Conservation (phyloP, 2,329 filamentous ascomycete species). For the Hymenoscyphus repandus region DNA sequence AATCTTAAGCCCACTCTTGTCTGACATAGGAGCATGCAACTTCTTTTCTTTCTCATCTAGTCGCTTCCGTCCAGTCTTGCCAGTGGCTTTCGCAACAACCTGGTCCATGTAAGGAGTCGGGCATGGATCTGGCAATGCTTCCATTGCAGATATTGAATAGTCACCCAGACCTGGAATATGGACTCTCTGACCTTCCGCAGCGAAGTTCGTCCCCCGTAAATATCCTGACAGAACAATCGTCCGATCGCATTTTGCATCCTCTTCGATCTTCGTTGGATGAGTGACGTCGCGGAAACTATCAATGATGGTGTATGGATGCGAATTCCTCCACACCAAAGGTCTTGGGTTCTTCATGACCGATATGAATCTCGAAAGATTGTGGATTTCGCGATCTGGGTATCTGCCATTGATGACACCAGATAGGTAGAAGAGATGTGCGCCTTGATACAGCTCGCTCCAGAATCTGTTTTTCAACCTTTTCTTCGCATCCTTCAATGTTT, state of each 20-base stretch:
- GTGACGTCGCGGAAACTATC: constrained; percentile 96
- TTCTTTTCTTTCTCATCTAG: constrained; percentile 96
- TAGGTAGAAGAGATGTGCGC: constrained; percentile 94
- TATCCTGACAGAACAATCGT: constrained; percentile 91
- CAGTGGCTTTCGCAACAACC: constrained; percentile 74
- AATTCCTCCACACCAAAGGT: constrained; percentile 93
- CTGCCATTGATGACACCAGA: constrained; percentile 94
- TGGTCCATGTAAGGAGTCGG: constrained; percentile 90
- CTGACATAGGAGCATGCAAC: constrained; percentile 95
- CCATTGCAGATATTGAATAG: constrained; percentile 75
- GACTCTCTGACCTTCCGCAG: constrained; percentile 76
- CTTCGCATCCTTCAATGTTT: constrained; percentile 86
- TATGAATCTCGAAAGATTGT: constrained; percentile 91
- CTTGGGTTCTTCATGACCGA: constrained; percentile 99
- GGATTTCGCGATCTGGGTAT: constrained; percentile 92
- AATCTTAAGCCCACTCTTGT: constrained; percentile 91
- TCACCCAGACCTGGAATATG: constrained; percentile 93
- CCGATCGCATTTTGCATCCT: constrained; percentile 83
- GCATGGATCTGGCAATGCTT: constrained; percentile 87
- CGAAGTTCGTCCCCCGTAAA: constrained; percentile 88
- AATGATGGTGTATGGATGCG: constrained; percentile 87
- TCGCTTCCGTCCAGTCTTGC: constrained; percentile 73
- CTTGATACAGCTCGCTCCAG: constrained; percentile 96
- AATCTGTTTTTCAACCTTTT: constrained; percentile 93
- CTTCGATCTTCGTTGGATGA: constrained; percentile 84